Conservation (phyloP, 2,329 filamentous ascomycete genomes). For the Ascochyta rabiei region DNA sequence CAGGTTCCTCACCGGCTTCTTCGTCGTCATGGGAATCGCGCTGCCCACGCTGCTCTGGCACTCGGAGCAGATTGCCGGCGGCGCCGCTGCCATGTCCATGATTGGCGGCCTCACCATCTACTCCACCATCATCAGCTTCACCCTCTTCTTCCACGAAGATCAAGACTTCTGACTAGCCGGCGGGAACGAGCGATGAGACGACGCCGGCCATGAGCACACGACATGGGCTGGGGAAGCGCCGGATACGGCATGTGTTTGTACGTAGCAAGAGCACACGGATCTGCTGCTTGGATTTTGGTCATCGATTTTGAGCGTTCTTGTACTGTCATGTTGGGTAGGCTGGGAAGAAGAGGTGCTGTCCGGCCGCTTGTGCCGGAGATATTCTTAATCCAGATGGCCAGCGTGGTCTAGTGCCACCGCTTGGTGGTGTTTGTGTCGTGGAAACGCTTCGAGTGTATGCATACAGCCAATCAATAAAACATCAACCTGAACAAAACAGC, state of each 20-base stretch:
- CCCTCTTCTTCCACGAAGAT: constrained; percentile 97
- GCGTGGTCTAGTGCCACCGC: background rate
- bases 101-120: constrained; percentile 93
- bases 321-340: constrained; percentile 24
- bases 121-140: constrained; percentile 96
- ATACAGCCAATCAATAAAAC: constrained; percentile 13
- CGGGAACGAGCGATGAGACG: constrained; percentile 27
- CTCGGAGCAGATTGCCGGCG: constrained; percentile 77
- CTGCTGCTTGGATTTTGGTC: constrained; percentile 20
- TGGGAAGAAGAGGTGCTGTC: background rate
- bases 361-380: background rate
- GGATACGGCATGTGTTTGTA: constrained; percentile 1
- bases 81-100: constrained; percentile 95
- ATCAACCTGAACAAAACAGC: constrained; percentile 6
- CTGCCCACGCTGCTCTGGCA: constrained; percentile 88
- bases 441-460: constrained; percentile 16
- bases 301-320: constrained; percentile 34
- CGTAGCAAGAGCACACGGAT: background rate
- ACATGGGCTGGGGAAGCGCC: background rate
- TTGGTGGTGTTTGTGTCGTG: background rate
- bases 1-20: constrained; percentile 90
- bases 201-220: background rate
- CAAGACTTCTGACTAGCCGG: constrained; percentile 77
- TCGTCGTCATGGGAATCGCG: constrained; percentile 97
- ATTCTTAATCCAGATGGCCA: constrained; percentile 2